Conservation (phyloP, 2,329 filamentous ascomycete species). For the Cercospora nicotianae region DNA sequence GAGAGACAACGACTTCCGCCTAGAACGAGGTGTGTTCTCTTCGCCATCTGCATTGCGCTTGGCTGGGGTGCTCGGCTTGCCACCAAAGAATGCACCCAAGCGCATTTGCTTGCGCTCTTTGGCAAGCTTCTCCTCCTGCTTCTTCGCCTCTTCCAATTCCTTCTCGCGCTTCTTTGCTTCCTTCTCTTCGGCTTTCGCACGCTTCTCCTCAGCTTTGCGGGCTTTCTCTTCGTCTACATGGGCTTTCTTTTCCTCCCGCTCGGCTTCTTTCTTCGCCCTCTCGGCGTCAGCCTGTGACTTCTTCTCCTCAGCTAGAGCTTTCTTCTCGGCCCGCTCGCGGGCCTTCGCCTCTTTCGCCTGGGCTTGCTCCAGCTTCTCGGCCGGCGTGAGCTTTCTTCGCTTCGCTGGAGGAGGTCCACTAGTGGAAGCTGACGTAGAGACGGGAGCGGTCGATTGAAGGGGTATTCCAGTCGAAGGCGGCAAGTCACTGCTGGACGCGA, state of each 20-base stretch:
- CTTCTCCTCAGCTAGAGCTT: slow-evolving; percentile 33
- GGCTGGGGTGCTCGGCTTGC: slow-evolving; percentile 40
- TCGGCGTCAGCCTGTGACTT: slow-evolving; percentile 37
- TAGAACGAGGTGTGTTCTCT: slow-evolving; percentile 30
- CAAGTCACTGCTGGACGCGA: slow-evolving; percentile 21
- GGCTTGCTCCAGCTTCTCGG: slow-evolving; percentile 43
- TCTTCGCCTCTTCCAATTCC: slow-evolving; percentile 35
- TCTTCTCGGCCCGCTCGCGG: slow-evolving; percentile 37
- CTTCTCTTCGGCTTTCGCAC: slow-evolving; percentile 44
- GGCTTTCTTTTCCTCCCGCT: slow-evolving; percentile 43
- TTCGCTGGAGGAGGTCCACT: slow-evolving; percentile 41
- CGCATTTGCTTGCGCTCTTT: slow-evolving; percentile 38
- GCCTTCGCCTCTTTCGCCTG: slow-evolving; percentile 30
- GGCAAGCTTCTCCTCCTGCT: slow-evolving; percentile 36
- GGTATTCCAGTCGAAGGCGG: slow-evolving; percentile 16
- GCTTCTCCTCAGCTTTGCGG: slow-evolving; percentile 42
- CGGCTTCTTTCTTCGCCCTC: slow-evolving; percentile 41
- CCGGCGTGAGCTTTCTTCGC: slow-evolving; percentile 44
- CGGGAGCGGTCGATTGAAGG: slow-evolving; percentile 7
- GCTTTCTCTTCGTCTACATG: slow-evolving; percentile 43
- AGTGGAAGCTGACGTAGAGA: slow-evolving; percentile 13
- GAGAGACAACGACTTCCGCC: slow-evolving; percentile 41
- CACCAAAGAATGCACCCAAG: slow-evolving; percentile 48
- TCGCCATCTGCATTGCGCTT: slow-evolving; percentile 27
- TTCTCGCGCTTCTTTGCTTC: slow-evolving; percentile 47